Base-by-base conservation (phyloP, 257 asterid genomes). In the Capsicum baccatum region DNA sequence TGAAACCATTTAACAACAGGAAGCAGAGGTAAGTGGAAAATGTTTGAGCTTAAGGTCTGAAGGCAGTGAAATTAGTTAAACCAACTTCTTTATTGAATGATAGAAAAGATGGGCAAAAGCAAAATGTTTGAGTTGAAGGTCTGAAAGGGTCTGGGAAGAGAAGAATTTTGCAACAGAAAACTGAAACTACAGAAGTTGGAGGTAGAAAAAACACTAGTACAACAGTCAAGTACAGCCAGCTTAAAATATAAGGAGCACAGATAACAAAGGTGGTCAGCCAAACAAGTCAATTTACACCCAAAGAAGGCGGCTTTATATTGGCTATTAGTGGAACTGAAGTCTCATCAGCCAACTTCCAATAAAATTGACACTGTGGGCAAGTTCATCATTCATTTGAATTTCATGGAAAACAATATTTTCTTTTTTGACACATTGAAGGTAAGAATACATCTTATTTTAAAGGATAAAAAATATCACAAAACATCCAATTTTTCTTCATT, bases 141-240 rank as follows among this genome's bases (percentile, higher is more conserved):
- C 60, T 12, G 44, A 21, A 26, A 74, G 42, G 58, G 9, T 73
- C 39, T 47, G 80, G 58, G 80, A 73, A 48, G 80, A 50, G 47
- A 76, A 52, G 81, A 76, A 76, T 74, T 76, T 76, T 52, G 81
- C 39, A 21, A 76, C 47, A 76, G 81, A 73, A 73, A 73, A 50
- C 63, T 52, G 81, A 74, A 19, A 26, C 63, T 8, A 52, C 44
- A 52, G 8, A 13, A 7, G 54, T 15, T 42, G 12, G 63, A 76
- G 63, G 81, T 50, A 48, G 60, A 73, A 73, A 73, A 48, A 73
- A 17, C 11, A 76, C 2, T 21, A 21, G 81, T 26, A 26, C 26
- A 76, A 74, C 47, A 50, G 44, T 33, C 62, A 33, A 26, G 81
- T 33, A 76, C 81, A 76, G 21, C 26, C 26, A 26, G 26, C 64